A percentile compares a stretch with the other conserved stretches of the same genome.
These are phyloP conservation scores for Globisporangium rhizosaccharum DNA, from an alignment of 352 stramenopile species.

Conservation along the genomic window DNA sequence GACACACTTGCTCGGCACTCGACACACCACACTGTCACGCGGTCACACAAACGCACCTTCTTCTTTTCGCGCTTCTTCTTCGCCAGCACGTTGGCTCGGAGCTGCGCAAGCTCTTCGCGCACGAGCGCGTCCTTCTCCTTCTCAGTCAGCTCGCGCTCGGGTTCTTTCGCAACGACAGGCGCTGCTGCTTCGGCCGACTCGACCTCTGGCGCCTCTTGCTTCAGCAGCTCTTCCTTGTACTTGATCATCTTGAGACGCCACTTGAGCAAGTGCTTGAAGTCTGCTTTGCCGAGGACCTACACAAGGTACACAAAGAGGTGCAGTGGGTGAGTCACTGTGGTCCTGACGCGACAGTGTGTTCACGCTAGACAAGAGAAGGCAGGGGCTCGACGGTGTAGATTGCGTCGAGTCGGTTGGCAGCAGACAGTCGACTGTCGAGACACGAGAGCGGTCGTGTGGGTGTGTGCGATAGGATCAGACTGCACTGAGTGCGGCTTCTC, in stretches of 20 bases:
- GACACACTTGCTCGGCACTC: slow-evolving; percentile 13
- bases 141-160: slow-evolving; percentile 60
- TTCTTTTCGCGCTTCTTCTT: slow-evolving; percentile 91
- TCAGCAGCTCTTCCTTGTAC: slow-evolving; percentile 81
- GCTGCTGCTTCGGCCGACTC: slow-evolving; percentile 17
- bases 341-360: neutral
- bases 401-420: neutral
- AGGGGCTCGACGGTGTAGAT: neutral
- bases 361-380: neutral
- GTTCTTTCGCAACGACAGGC: slow-evolving; percentile 14
- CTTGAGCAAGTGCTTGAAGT: slow-evolving; percentile 97
- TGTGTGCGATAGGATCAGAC: slow-evolving; percentile 56
- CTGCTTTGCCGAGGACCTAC: slow-evolving; percentile 94
- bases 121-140: slow-evolving; percentile 80
- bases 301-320: neutral
- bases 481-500: slow-evolving; percentile 53
- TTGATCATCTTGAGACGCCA: slow-evolving; percentile 95
- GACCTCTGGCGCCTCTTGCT: slow-evolving; percentile 42
- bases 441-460: neutral
- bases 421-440: slow-evolving; percentile 5
- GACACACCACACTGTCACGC: slow-evolving; percentile 10
- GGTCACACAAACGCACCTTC: slow-evolving; percentile 48
- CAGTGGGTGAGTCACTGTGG: neutral
- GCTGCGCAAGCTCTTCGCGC: slow-evolving; percentile 77
- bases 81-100: slow-evolving; percentile 63